These are phyloP conservation scores for Leptographium procerum DNA, from an alignment of 2,329 filamentous ascomycete species.

Conservation along the genomic window DNA sequence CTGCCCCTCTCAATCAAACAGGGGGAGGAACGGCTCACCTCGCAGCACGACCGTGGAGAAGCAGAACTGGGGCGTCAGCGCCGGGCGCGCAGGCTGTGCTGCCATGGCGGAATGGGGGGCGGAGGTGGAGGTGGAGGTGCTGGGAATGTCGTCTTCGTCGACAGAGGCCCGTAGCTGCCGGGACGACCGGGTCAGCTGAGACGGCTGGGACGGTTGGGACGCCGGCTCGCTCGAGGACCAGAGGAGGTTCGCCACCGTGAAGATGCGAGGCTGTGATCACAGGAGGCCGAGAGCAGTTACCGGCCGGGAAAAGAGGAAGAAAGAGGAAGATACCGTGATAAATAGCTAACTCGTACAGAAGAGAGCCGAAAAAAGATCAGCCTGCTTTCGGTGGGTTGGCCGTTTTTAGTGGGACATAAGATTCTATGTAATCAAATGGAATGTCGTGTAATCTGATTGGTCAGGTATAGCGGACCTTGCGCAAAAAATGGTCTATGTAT, in stretches of 20 bases:
- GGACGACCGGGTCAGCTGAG: background rate
- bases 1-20: no score
- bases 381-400: background rate
- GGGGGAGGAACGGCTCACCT: conserved; percentile 38
- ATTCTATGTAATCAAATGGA: no score
- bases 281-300: no score
- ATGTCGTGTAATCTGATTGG: background rate
- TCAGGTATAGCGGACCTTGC: background rate
- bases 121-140: background rate
- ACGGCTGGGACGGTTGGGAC: background rate
- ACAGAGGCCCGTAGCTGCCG: background rate
- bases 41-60: conserved; percentile 58
- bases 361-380: background rate
- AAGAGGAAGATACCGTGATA: no score
- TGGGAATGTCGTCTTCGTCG: background rate
- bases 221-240: conserved; percentile 8
- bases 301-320: background rate
- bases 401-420: no score
- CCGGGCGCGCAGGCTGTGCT: conserved; percentile 25
- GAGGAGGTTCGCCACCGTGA: conserved; percentile 9
- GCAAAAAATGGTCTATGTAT: no score
- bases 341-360: background rate
- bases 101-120: conserved; percentile 13
- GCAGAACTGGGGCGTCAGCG: conserved; percentile 63
- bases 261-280: background rate